Percentiles rank a stretch among this genome's conserved stretches.
These are phyloP conservation scores for Eragrostis nindensis DNA, from an alignment of 176 grass and related monocot species.

Conservation along the genomic window DNA sequence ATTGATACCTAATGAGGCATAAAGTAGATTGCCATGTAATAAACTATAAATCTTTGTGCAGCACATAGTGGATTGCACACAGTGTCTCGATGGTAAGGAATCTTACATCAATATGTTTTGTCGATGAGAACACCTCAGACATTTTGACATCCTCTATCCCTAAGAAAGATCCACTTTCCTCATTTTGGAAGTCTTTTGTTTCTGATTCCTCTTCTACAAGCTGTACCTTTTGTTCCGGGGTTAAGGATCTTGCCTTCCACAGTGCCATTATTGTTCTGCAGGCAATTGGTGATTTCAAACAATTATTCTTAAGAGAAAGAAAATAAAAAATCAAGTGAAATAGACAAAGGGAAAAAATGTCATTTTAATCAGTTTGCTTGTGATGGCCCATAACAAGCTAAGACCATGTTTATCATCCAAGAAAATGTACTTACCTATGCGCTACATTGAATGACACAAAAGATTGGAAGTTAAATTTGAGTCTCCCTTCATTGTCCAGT, in stretches of 20 bases:
- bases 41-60: neutral
- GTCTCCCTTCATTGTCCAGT: conserved; percentile 75
- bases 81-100: conserved; percentile 24
- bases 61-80: conserved; percentile 18
- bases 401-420: conserved; percentile 18
- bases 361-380: conserved; percentile 9
- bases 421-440: conserved; percentile 66
- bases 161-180: conserved; percentile 83
- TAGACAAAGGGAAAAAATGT: neutral
- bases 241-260: conserved; percentile 85
- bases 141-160: conserved; percentile 83
- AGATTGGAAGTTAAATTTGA: conserved; percentile 92
- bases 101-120: conserved; percentile 78
- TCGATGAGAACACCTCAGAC: conserved; percentile 68
- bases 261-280: conserved; percentile 92
- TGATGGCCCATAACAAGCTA: conserved; percentile 9
- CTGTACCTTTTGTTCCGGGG: conserved; percentile 84
- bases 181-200: conserved; percentile 50
- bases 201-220: conserved; percentile 93
- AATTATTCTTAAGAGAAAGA: conserved; percentile 21
- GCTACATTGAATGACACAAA: conserved; percentile 85
- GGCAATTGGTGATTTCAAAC: conserved; percentile 13
- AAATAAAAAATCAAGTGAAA: neutral
- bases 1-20: conserved; percentile 60
- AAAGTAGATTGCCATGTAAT: conserved; percentile 30